Conservation (phyloP, 2,329 filamentous ascomycete genomes). For the Juglanconis sp. region DNA sequence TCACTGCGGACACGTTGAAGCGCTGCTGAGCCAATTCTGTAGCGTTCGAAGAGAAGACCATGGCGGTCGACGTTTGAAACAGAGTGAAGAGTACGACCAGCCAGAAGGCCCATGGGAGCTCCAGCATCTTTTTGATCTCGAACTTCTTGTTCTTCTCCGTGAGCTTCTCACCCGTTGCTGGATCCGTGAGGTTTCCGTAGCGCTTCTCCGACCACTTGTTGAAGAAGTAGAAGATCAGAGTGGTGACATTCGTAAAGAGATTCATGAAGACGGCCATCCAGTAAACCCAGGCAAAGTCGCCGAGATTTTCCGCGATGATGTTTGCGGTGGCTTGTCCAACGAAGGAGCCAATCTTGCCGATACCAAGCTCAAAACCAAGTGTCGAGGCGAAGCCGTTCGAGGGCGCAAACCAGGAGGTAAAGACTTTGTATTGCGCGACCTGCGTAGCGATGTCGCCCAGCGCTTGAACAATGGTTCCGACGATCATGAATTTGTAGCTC, state of each 20-base stretch:
- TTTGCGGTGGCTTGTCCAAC: constrained; percentile 60
- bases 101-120: constrained; percentile 61
- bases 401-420: constrained; percentile 62
- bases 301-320: constrained; percentile 52
- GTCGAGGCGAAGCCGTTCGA: constrained; percentile 61
- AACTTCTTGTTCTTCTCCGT: constrained; percentile 58
- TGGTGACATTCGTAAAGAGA: constrained; percentile 57
- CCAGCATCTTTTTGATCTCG: constrained; percentile 51
- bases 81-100: constrained; percentile 50
- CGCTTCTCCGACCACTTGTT: constrained; percentile 46
- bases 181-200: constrained; percentile 47
- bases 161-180: constrained; percentile 56
- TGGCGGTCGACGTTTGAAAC: constrained; percentile 55
- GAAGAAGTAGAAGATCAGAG: constrained; percentile 53
- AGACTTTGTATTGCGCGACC: constrained; percentile 63
- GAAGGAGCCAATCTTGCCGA: constrained; percentile 60
- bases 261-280: constrained; percentile 64
- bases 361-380: constrained; percentile 56
- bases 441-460: constrained; percentile 63
- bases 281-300: constrained; percentile 60
- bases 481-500: constrained; percentile 59
- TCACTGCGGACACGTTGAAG: constrained; percentile 52
- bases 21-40: constrained; percentile 60
- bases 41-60: constrained; percentile 54
- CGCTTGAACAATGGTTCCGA: constrained; percentile 51